Base-by-base conservation (phyloP, 1,284 basidiomycete genomes). In the Sanghuangporus sanghuang region DNA sequence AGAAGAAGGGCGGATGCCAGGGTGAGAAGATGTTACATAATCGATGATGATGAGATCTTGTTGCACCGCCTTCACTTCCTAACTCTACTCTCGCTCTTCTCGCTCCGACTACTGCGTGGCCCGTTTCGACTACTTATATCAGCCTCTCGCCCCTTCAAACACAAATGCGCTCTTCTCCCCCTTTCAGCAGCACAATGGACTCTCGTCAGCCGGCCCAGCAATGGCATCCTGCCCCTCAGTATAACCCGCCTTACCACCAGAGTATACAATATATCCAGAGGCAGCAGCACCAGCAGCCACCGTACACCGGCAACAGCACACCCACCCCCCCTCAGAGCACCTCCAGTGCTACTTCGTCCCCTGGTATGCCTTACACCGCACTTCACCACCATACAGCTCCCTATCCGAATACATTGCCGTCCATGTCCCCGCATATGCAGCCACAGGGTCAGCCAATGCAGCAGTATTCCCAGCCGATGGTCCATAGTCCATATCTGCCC, bases 341-440 rank as follows among this genome's bases (percentile, higher is more conserved):
- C 32, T 57, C 55, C 56, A 57, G 61, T 36, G 42, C 60, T 11
- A 50, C 54, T 36, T 59, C 55, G 6, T 60, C 58, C 38, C 59
- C 63, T 39, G 49, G 52, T 23, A 56, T 65, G 67, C 58, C 59
- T 23, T 61, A 65, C 59, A 52, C 62, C 54, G 57, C 69, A 65
- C 67, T 67, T 56, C 68, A 67, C 60, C 66, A 61, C 49, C 56
- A 57, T 18, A 2, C 39, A 6, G 62, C 66, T 23, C 69, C 73
- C 66, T 74, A 72, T 66, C 67, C 71, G 66, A 73, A 67, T 59
- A 63, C 63, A 68, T 72, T 67, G 67, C 69, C 67, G 71, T 62
- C 70, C 72, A 75, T 71, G 69, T 73, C 69, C 70, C 69, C 62
- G n/a, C 70, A 70, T 63, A 68, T 67, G 66, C 71, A 72, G 68